phyloP scores from a whole-genome alignment of 129 eudicot genomes.

The Flaveria trinervia region DNA sequence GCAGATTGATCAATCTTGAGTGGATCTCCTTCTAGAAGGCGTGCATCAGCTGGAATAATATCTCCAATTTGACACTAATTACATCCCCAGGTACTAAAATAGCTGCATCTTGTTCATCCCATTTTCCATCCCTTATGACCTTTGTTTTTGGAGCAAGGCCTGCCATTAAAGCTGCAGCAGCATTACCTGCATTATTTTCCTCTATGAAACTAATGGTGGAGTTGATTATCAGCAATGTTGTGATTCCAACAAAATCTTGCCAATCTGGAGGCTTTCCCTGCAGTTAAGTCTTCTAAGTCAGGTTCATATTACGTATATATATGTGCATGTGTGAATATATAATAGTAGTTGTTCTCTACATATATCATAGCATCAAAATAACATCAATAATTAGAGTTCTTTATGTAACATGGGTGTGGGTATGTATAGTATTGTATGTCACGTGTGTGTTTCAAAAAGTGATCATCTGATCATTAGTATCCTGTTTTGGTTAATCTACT shows the following conservation, averaged over 20 bases:
- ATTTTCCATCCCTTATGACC: constrained; percentile 80
- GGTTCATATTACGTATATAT: not conserved
- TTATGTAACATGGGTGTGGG: not conserved
- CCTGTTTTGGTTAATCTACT: not conserved
- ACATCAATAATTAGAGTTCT: not conserved
- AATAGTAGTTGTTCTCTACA: not conserved
- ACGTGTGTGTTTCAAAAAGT: not conserved
- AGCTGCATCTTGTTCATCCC: constrained; percentile 82
- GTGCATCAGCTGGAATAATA: constrained; percentile 86
- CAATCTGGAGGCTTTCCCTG: constrained; percentile 96
- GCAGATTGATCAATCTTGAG: constrained; percentile 89
- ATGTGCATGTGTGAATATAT: not conserved
- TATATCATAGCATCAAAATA: not conserved
- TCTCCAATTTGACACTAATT: constrained; percentile 80
- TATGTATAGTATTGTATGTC: no score
- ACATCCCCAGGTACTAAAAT: constrained; percentile 85
- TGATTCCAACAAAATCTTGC: constrained; percentile 89
- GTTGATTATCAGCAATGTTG: constrained; percentile 65
- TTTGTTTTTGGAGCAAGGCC: constrained; percentile 93
- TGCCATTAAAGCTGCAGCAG: constrained; percentile 90
- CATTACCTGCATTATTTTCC: constrained; percentile 94
- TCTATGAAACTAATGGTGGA: constrained; percentile 89
- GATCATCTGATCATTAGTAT: not conserved
- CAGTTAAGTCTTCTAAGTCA: constrained; percentile 10
- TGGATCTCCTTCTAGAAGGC: constrained; percentile 89